Conservation (phyloP, 805 yeast genomes). For the Huiozyma naganishii region DNA sequence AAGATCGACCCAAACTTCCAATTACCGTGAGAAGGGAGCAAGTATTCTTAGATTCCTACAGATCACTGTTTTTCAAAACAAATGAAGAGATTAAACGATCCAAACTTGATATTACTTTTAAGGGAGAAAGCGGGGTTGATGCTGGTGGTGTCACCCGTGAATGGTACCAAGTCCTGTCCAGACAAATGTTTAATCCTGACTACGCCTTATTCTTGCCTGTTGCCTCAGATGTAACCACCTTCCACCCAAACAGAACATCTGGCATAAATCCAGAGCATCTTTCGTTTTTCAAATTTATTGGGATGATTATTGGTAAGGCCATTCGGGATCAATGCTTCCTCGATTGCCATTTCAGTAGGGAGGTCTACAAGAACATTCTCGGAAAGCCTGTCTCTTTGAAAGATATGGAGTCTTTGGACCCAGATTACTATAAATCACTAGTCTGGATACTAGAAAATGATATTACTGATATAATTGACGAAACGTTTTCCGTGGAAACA, state of each 20-base stretch:
- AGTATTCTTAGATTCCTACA: conserved; percentile 83
- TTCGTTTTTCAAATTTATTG: conserved; percentile 88
- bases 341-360: conserved; percentile 92
- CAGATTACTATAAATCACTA: conserved; percentile 83
- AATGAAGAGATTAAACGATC: conserved; percentile 63
- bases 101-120: conserved; percentile 70
- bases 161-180: conserved; percentile 89
- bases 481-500: conserved; percentile 85
- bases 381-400: conserved; percentile 73
- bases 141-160: conserved; percentile 98
- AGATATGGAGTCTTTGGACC: conserved; percentile 89
- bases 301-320: conserved; percentile 90
- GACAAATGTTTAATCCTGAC: conserved; percentile 94
- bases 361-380: conserved; percentile 80
- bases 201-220: conserved; percentile 88
- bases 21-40: conserved; percentile 76
- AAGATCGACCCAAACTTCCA: conserved; percentile 38
- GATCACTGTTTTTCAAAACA: conserved; percentile 68
- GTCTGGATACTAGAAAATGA: conserved; percentile 96
- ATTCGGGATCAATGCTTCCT: conserved; percentile 74
- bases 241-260: conserved; percentile 89
- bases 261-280: conserved; percentile 89
- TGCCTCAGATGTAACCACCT: conserved; percentile 83
- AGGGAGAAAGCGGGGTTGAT: conserved; percentile 92
- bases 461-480: conserved; percentile 89